A percentile compares a stretch with the other conserved stretches of the same genome.
Evolutionary conservation across 1,284 basidiomycete genomes (phyloP).

Genomic region (Chiua sp.): DNA sequence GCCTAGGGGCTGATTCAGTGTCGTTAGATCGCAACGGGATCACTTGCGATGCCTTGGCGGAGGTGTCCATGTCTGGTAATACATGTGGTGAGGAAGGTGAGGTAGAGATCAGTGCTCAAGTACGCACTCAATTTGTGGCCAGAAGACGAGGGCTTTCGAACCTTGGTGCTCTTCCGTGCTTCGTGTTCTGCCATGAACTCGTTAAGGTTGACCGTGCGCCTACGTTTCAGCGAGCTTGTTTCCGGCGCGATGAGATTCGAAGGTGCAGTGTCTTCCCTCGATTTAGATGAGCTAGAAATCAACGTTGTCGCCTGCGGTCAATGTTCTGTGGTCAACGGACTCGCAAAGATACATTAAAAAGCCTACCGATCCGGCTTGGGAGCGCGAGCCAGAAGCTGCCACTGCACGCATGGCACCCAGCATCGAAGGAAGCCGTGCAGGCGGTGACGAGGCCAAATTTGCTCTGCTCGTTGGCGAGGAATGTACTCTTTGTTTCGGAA

Average conservation of each 20-base stretch:
- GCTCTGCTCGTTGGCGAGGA: slow-evolving; percentile 15
- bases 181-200: slow-evolving; percentile 68
- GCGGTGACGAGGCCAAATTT: slow-evolving; percentile 5
- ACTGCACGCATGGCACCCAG: slow-evolving; percentile 22
- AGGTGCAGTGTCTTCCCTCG: background rate
- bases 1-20: background rate
- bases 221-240: slow-evolving; percentile 42
- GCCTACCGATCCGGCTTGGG: background rate
- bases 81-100: background rate
- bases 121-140: slow-evolving; percentile 17
- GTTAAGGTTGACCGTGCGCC: slow-evolving; percentile 65
- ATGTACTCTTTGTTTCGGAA: slow-evolving; percentile 1
- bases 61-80: slow-evolving; percentile 5
- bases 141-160: slow-evolving; percentile 26
- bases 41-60: background rate
- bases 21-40: background rate
- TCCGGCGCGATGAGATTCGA: background rate
- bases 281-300: background rate
- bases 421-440: slow-evolving; percentile 30
- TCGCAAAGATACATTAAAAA: too few species aligned
- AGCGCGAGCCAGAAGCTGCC: slow-evolving; percentile 1
- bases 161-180: slow-evolving; percentile 33
- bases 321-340: background rate
- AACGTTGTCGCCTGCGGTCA: background rate
- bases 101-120: background rate